Evolutionary conservation across 1,284 basidiomycete genomes (phyloP), one percentile per base, ranked within the genome.

Genomic region (Xerocomus amazonicus): DNA sequence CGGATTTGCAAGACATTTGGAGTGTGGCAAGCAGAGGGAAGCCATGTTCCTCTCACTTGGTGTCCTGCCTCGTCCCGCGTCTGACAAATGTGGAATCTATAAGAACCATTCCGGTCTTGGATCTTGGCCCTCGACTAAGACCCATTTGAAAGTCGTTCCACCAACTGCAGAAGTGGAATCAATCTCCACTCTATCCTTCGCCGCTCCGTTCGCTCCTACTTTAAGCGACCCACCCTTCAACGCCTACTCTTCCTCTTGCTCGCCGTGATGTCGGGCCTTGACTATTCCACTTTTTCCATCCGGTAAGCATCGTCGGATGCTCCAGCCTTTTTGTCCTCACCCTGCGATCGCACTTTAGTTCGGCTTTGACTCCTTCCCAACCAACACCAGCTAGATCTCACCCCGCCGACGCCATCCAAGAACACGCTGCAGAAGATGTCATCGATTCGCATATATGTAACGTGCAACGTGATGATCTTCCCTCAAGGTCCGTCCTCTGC

Each of bases 391-490:
- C 52, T 8, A 53, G 53, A 66, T 64, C 61, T 63, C 61, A 58
- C 63, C 61, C 61, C 59, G 40, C 60, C 43, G 63, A 65, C 61
- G 49, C 59, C 55, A 50, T 31, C 52, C 55, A 58, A 29, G 56
- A 55, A 55, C 63, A 64, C 59, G 63, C 53, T 62, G 55, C 52
- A 43, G 56, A 62, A 55, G 63, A 64, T 63, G 62, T 60, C 62
- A 64, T 64, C 50, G 53, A 59, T 54, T 51, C 63, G 16, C 57
- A 43, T 62, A 60, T 64, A 44, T 58, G 52, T 60, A 45, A 56
- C 44, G 14, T 27, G 45, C 57, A 67, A 66, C 61, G 63, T 62
- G 62, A 64, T 59, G 65, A 64, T 64, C 63, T 62, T 66, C 63
- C 59, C 61, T 58, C 61, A 62, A 58, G 62, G 65, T 64, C 56